Base-by-base conservation (phyloP, 306 rosid species). In the Benincasa hispida region DNA sequence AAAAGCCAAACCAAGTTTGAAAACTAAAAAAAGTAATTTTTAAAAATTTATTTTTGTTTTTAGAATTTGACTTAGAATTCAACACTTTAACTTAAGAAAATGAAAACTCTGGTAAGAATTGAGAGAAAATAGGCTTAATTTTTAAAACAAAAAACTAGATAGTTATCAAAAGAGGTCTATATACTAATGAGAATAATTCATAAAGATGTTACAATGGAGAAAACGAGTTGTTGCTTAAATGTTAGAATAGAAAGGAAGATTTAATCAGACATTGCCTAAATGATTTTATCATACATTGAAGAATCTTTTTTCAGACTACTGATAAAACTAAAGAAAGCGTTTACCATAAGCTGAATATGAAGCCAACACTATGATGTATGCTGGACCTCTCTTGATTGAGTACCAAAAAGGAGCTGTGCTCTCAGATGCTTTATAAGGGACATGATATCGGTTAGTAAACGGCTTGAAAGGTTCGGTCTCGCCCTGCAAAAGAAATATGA, bases 261-360 rank as follows among this genome's bases (percentile, higher is more conserved):
- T 53, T 53, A 19, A 53, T 53, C 2, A 53, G 25, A 51, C 10
- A 51, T 17, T 51, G 10, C 56, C 24, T 54, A n/a, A 3, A 54
- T 54, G 59, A 54, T 54, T 19, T n/a, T 54, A 19, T 21, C 22
- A 54, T 54, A 55, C 28, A 55, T 2, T 21, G 28, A 10, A 21
- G 28, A 55, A 55, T 55, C 60, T 55, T 55, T 55, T 55, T 28
- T 55, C 60, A 41, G 19, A 67, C 45, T 27, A 54, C 22, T 70
- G 14, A 70, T 22, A 70, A 42, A 70, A 45, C 32, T 70, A 70
- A 12, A 70, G 75, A 32, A 45, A 65, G 67, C 42, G 37, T 74
- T 84, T 84, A 92, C 96, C 96, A 77, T 75, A 83, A 19, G 96
- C 93, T 10, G 97, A 92, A 79, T 92, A 92, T 28, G 93, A 78